Conservation (phyloP, 23 red algal genomes). For the Gracilaria vermiculophylla region DNA sequence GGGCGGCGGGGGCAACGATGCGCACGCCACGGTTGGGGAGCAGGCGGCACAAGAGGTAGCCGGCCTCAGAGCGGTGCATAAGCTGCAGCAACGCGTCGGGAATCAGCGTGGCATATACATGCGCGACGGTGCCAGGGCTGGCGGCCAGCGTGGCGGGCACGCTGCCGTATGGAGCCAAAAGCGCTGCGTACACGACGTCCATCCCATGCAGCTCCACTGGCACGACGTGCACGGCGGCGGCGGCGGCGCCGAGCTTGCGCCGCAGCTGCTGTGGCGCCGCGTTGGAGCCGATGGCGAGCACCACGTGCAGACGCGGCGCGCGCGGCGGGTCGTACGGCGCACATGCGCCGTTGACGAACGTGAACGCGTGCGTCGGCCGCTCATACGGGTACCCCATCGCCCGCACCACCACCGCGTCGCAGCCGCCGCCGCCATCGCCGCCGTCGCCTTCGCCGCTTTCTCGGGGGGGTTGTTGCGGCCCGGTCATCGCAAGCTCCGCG, state of each 20-base stretch:
- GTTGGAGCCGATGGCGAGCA: slow-evolving; percentile 64
- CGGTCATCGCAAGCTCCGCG: too few species aligned
- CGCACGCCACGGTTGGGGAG: neutral
- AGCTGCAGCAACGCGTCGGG: neutral
- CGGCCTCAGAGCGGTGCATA: slow-evolving; percentile 16
- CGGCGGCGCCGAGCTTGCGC: slow-evolving; percentile 18
- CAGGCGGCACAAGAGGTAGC: neutral
- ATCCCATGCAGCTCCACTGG: neutral
- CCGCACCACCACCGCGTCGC: neutral
- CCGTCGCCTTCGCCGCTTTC: neutral
- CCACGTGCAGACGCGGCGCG: neutral
- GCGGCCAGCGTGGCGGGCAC: slow-evolving; percentile 32
- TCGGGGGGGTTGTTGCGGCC: too few species aligned
- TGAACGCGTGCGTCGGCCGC: slow-evolving; percentile 8
- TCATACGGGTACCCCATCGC: slow-evolving; percentile 48
- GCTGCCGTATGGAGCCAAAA: slow-evolving; percentile 30
- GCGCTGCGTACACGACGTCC: slow-evolving; percentile 37
- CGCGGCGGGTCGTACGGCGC: neutral
- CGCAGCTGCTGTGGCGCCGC: slow-evolving; percentile 52
- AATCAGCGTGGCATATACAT: neutral
- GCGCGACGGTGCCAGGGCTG: neutral
- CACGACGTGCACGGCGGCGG: slow-evolving; percentile 18
- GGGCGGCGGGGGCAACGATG: neutral
- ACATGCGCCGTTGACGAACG: neutral
- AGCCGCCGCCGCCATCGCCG: neutral